Evolutionary conservation across 768 basidiomycete species (phyloP).

Genomic region (Galerina marginata): DNA sequence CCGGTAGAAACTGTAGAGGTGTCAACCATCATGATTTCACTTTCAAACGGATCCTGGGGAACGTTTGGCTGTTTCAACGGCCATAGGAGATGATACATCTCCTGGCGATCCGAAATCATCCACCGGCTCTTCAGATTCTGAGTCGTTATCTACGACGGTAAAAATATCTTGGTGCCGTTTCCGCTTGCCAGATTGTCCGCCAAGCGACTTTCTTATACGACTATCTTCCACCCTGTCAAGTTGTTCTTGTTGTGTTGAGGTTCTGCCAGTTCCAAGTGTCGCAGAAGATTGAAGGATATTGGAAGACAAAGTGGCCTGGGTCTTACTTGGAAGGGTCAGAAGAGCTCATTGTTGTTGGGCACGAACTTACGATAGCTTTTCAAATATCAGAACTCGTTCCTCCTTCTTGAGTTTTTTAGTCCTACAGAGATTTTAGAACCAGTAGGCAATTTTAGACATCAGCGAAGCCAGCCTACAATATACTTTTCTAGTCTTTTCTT

Average conservation of each 20-base stretch:
- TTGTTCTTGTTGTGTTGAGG: constrained; percentile 62
- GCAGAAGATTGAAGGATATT: constrained; percentile 78
- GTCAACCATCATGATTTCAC: constrained; percentile 11
- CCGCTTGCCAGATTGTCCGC: constrained; percentile 52
- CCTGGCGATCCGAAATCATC: not conserved
- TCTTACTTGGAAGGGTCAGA: constrained; percentile 59
- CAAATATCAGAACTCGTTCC: constrained; percentile 74
- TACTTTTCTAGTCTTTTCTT: constrained; percentile 91
- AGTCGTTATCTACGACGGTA: constrained; percentile 37
- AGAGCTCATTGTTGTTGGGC: constrained; percentile 6
- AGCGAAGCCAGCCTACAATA: constrained; percentile 60
- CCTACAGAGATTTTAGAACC: constrained; percentile 46
- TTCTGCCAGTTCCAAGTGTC: constrained; percentile 79
- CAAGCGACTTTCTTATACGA: constrained; percentile 56
- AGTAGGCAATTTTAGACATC: not conserved
- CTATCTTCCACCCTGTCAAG: constrained; percentile 65
- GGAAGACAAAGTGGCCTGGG: constrained; percentile 70
- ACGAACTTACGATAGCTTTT: constrained; percentile 76
- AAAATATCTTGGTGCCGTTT: constrained; percentile 50
- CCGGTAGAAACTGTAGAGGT: constrained; percentile 5
- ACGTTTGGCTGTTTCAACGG: constrained; percentile 3
- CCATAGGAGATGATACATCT: not conserved
- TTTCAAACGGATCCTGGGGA: not conserved
- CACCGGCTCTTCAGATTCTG: constrained; percentile 29
- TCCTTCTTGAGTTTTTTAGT: constrained; percentile 94